Evolutionary conservation across 169 alveolate genomes (phyloP).

Genomic region (Theileria sp.): DNA sequence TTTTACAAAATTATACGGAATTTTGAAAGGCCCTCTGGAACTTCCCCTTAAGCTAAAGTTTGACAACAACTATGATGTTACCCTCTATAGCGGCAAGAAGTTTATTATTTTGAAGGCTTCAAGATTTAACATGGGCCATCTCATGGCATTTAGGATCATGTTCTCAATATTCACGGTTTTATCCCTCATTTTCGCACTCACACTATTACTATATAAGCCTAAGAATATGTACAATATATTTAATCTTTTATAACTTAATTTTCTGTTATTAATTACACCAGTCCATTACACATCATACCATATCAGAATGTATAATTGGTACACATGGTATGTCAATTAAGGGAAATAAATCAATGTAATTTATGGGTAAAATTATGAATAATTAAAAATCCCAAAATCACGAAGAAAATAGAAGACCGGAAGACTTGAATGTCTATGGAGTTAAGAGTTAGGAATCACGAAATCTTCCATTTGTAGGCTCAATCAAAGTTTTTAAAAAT

Average conservation of each 20-base stretch:
- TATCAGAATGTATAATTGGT: background rate
- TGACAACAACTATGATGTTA: conserved; percentile 67
- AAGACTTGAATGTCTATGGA: background rate
- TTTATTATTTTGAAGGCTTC: conserved; percentile 58
- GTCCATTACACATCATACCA: background rate
- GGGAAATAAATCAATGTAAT: background rate
- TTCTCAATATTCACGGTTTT: conserved; percentile 15
- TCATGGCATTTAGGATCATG: conserved; percentile 22
- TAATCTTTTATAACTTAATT: conserved; percentile 29
- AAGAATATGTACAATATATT: conserved; percentile 16
- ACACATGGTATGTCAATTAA: background rate
- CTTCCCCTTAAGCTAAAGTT: conserved; percentile 73
- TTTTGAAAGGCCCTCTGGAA: conserved; percentile 62
- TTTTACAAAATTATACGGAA: conserved; percentile 79
- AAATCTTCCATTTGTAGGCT: background rate
- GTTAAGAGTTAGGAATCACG: background rate
- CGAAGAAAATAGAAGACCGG: background rate
- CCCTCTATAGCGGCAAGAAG: conserved; percentile 73
- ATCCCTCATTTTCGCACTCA: conserved; percentile 20
- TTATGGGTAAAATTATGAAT: background rate
- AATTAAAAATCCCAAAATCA: too few species aligned
- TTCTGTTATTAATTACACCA: background rate
- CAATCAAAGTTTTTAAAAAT: too few species aligned
- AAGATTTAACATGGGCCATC: conserved; percentile 33
- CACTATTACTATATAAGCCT: conserved; percentile 34